Evolutionary conservation across 108 stramenopile genomes (phyloP), one percentile per base, ranked within the genome.

Genomic region (Nitzschia sp.): DNA sequence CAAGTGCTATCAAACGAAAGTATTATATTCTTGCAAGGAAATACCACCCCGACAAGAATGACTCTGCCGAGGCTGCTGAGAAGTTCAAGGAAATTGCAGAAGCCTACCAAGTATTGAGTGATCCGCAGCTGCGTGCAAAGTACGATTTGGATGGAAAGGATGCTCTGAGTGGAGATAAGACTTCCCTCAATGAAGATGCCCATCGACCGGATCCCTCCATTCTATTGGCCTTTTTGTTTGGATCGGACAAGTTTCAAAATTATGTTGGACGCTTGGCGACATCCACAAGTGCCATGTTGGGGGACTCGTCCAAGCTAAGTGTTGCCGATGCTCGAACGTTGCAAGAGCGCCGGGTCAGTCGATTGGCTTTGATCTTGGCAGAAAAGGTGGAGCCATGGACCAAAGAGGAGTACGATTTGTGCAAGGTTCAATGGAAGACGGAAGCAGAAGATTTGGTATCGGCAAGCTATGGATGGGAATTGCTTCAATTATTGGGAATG

Each of bases 21-120:
- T 98, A 98, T 69, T 95, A 95, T 66, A 32, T 91, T 38, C 57
- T 93, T 38, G 97, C 98, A 21, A 64, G 94, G 54, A 93, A 97
- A 66, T 91, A 84, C 55, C 98, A 98, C 64, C 97, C 97, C 0
- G 97, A 97, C 67, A 87, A 76, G 46, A 72, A 67, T 46, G 85
- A 88, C 36, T 77, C 83, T 49, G 62, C 82, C 47, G 87, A 83
- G 19, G 87, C 84, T 21, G 86, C 82, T 1, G 84, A 90, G 5
- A 90, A 78, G 46, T 95, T 95, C 83, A 88, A 91, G 62, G 70
- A 86, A 19, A 74, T 89, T 49, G 78, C 90, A 18, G 91, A 90
- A 59, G 94, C 91, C 0, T 95, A 92, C 59, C 91, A 92, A 70
- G 90, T 95, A 0, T 74, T 92, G 28, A 80, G 80, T 8, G 88